A percentile compares a stretch with the other conserved stretches of the same genome.
phyloP scores from a whole-genome alignment of 495 filamentous ascomycete species.

The Lasiosphaeria miniovina region DNA sequence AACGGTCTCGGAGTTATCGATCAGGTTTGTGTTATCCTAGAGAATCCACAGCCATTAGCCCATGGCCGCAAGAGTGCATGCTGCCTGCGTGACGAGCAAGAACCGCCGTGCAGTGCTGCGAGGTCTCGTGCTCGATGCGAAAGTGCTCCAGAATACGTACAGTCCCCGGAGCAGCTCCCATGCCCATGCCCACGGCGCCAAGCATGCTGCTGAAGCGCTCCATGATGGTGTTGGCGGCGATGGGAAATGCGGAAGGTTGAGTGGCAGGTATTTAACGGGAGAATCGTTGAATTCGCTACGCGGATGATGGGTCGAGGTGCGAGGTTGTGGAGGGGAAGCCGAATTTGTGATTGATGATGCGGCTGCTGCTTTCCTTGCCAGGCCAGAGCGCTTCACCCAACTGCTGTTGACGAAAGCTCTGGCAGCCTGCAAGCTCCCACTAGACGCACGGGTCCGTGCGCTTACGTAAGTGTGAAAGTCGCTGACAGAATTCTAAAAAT shows the following conservation, averaged over 20 bases:
- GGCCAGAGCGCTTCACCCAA: slow-evolving; percentile 3
- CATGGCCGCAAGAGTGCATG: no score
- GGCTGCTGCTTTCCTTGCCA: slow-evolving; percentile 11
- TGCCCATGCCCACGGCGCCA: slow-evolving; percentile 74
- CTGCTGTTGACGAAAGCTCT: slow-evolving; percentile 36
- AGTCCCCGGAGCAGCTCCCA: slow-evolving; percentile 68
- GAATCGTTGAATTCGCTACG: neutral
- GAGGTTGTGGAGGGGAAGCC: slow-evolving; percentile 4
- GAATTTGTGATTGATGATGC: slow-evolving; percentile 1
- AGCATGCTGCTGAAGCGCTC: slow-evolving; percentile 85
- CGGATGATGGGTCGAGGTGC: slow-evolving; percentile 4
- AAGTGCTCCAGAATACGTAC: slow-evolving; percentile 56
- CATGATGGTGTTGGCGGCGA: slow-evolving; percentile 49
- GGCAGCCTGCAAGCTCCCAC: slow-evolving; percentile 35
- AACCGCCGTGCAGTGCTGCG: neutral
- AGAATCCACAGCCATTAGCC: no score
- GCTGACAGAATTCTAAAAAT: no score
- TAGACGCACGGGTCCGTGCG: slow-evolving; percentile 17
- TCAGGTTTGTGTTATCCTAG: slow-evolving; percentile 80
- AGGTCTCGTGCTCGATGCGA: neutral
- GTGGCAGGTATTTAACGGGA: neutral
- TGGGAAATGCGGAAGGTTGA: neutral
- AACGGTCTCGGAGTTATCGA: slow-evolving; percentile 99
- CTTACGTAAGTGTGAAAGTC: neutral
- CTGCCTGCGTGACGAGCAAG: neutral